A percentile compares a stretch with the other conserved stretches of the same genome.
phyloP scores from a whole-genome alignment of 768 basidiomycete genomes.

The Clitopilus hobsonii region DNA sequence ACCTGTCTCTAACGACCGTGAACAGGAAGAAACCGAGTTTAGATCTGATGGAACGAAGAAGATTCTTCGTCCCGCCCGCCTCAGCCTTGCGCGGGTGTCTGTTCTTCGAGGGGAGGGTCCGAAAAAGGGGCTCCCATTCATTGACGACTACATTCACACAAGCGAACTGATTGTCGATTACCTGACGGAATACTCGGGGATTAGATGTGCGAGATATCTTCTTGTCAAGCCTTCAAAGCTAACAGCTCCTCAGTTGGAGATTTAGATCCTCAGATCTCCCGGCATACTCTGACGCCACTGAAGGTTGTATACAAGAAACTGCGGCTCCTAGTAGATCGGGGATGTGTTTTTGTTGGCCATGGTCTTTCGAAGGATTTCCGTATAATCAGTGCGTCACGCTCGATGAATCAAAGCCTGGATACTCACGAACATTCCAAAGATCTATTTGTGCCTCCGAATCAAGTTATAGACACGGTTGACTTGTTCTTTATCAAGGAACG shows the following conservation, averaged over 20 bases:
- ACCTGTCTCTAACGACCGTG: not conserved
- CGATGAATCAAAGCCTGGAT: not conserved
- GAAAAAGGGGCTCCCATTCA: slow-evolving; percentile 83
- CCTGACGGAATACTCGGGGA: slow-evolving; percentile 94
- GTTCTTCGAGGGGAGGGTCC: slow-evolving; percentile 84
- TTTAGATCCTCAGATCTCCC: slow-evolving; percentile 78
- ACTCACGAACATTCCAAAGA: slow-evolving; percentile 41
- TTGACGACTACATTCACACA: slow-evolving; percentile 97
- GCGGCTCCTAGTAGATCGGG: slow-evolving; percentile 85
- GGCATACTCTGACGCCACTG: slow-evolving; percentile 86
- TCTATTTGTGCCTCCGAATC: slow-evolving; percentile 91
- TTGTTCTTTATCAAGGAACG: slow-evolving; percentile 83
- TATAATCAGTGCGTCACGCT: slow-evolving; percentile 80
- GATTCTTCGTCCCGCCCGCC: slow-evolving; percentile 84
- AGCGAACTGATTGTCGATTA: slow-evolving; percentile 96
- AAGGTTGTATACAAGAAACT: slow-evolving; percentile 99
- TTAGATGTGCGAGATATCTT: slow-evolving; percentile 55
- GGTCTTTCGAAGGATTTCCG: slow-evolving; percentile 97
- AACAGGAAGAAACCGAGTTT: slow-evolving; percentile 90
- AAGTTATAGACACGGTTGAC: slow-evolving; percentile 96
- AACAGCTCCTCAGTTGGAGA: slow-evolving; percentile 66
- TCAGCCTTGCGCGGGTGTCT: slow-evolving; percentile 92
- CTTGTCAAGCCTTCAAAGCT: not conserved
- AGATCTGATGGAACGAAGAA: slow-evolving; percentile 94
- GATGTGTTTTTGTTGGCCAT: slow-evolving; percentile 96